Evolutionary conservation across 2,329 filamentous ascomycete genomes (phyloP), one percentile per base, ranked within the genome.

Genomic region (Epichloe gansuensis): DNA sequence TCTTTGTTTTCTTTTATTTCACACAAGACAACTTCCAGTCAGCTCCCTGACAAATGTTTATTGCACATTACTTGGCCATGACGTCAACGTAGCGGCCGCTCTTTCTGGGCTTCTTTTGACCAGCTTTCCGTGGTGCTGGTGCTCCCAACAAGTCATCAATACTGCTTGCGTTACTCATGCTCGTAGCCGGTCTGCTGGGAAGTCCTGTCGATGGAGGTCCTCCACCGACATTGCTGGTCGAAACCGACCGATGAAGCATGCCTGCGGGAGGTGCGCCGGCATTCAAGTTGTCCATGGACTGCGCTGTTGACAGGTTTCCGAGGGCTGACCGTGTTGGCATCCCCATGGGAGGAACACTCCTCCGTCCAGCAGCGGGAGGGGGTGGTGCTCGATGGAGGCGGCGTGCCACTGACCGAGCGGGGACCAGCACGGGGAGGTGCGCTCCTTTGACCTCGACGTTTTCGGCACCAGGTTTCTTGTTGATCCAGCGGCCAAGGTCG

Each of bases 401-500:
- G 77, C 25, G 76, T 77, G 46, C 74, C 72, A 35, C 72, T 75
- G 67, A 63, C 61, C 53, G 81, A 83, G 7, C 77, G 73, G 51
- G 77, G 72, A 3, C 72, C 71, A 5, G 74, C 77, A 59, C 78
- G 82, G 0, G 93, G 91, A 1, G 91, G 87, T 0, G 90, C 83
- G 1, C 82, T 46, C 77, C 73, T 57, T 81, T 78, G 3, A 78
- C 72, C 28, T 77, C 72, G 8, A 72, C 71, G 44, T 78, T 79
- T 52, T 86, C 83, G 7, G 80, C 78, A 12, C 84, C 84, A 11
- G 82, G 81, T 66, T 95, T 96, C 75, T 96, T 96, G 74, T 98
- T 97, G 66, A 98, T 77, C 94, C 94, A 98, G 66, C 93, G 90
- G 74, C 95, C 94, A 50, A 95, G 78, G n/a, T 96, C 88, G 2